These are phyloP conservation scores for Solanum aculeatissimum DNA, from an alignment of 305 asterid species.

Conservation along the genomic window DNA sequence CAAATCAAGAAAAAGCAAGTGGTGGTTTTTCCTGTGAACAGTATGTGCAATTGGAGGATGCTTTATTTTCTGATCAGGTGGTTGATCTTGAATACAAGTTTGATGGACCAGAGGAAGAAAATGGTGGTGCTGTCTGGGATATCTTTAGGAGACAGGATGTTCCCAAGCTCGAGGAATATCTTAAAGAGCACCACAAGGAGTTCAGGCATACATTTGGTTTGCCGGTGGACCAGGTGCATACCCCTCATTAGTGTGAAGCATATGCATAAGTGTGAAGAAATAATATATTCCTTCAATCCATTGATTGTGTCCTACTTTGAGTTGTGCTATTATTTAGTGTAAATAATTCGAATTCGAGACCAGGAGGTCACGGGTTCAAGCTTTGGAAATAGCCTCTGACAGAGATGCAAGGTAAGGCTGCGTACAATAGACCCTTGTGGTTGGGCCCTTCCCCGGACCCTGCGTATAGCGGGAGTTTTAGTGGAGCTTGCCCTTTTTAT, in stretches of 20 bases:
- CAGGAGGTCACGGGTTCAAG: too few species aligned
- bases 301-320: neutral
- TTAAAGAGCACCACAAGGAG: slow-evolving; percentile 41
- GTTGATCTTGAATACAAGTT: neutral
- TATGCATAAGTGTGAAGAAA: neutral
- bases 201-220: slow-evolving; percentile 30
- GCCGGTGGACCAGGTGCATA: slow-evolving; percentile 34
- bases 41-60: neutral
- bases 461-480: too few species aligned
- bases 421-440: too few species aligned
- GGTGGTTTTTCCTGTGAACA: neutral
- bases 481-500: too few species aligned
- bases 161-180: slow-evolving; percentile 45
- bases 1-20: slow-evolving; percentile 1
- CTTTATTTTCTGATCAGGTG: neutral
- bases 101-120: slow-evolving; percentile 8
- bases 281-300: neutral
- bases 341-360: neutral
- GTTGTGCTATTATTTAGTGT: neutral
- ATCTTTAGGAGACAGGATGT: slow-evolving; percentile 50
- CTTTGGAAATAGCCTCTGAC: too few species aligned
- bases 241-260: neutral
- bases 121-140: slow-evolving; percentile 62
- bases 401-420: too few species aligned
- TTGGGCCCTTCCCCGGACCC: too few species aligned